Conservation (phyloP, 2,329 filamentous ascomycete species). For the Fusarium beomiforme region DNA sequence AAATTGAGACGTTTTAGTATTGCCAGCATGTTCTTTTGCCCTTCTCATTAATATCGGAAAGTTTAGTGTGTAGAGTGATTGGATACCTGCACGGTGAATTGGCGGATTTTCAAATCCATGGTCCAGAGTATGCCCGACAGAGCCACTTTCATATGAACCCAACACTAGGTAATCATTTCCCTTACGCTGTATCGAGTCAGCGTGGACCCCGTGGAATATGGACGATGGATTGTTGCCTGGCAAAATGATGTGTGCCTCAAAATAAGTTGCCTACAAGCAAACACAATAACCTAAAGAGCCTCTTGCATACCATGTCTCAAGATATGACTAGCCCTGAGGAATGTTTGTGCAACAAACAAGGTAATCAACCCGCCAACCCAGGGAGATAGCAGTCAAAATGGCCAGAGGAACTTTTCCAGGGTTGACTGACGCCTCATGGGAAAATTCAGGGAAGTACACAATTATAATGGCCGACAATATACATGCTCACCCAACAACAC, state of each 20-base stretch:
- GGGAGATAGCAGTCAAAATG: slow-evolving; percentile 6
- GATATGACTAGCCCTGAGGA: slow-evolving; percentile 11
- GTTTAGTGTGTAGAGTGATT: too few species aligned
- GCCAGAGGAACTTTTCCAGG: background rate
- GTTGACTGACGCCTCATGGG: background rate
- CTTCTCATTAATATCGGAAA: background rate
- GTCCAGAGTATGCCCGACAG: background rate
- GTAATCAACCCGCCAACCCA: slow-evolving; percentile 13
- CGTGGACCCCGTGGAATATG: background rate
- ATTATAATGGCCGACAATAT: background rate
- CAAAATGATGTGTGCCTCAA: background rate
- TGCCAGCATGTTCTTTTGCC: background rate
- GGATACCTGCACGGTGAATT: background rate
- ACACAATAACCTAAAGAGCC: background rate
- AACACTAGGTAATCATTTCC: background rate
- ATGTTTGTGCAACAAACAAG: slow-evolving; percentile 27
- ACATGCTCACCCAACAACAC: background rate
- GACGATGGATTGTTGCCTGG: background rate
- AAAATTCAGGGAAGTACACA: background rate
- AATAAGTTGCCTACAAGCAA: background rate
- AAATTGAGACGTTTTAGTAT: background rate
- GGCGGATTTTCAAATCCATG: background rate
- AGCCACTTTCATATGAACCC: background rate
- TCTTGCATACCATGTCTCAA: slow-evolving; percentile 4
- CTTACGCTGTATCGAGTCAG: background rate